Evolutionary conservation across 73 alveolate genomes (phyloP).

Genomic region (Paramecium sonneborni): DNA sequence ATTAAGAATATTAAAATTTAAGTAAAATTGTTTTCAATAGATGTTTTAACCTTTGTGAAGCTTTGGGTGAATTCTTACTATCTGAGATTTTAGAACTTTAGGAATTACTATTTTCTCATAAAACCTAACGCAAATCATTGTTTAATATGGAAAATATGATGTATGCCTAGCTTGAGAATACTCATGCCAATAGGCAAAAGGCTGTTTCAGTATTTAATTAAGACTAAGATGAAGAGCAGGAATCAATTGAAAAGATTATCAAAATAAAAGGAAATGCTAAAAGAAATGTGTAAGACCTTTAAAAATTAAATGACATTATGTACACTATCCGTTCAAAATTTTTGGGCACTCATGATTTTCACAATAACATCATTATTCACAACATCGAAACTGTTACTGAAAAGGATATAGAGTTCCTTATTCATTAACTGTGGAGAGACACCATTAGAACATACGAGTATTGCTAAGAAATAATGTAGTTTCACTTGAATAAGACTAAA

Average conservation of each 20-base stretch:
- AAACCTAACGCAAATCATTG: neutral
- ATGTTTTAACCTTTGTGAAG: slow-evolving; percentile 50
- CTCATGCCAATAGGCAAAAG: neutral
- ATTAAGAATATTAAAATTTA: slow-evolving; percentile 37
- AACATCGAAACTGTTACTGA: neutral
- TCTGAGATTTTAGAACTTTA: slow-evolving; percentile 28
- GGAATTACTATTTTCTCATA: neutral
- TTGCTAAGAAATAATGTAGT: slow-evolving; percentile 16
- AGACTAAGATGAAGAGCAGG: neutral
- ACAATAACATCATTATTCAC: neutral
- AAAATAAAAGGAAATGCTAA: neutral
- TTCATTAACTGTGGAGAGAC: neutral
- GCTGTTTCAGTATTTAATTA: slow-evolving; percentile 22
- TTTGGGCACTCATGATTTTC: slow-evolving; percentile 31
- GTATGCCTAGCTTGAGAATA: neutral
- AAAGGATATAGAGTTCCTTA: neutral
- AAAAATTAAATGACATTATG: slow-evolving; percentile 3
- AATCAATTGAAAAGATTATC: neutral
- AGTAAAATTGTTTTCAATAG: slow-evolving; percentile 26
- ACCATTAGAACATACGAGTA: neutral
- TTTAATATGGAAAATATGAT: neutral
- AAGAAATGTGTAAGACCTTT: neutral
- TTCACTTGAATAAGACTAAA: neutral
- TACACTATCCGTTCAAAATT: neutral
- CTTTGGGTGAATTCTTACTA: neutral